Evolutionary conservation across 306 rosid species (phyloP).

Genomic region (Astragalus glycyphyllos): DNA sequence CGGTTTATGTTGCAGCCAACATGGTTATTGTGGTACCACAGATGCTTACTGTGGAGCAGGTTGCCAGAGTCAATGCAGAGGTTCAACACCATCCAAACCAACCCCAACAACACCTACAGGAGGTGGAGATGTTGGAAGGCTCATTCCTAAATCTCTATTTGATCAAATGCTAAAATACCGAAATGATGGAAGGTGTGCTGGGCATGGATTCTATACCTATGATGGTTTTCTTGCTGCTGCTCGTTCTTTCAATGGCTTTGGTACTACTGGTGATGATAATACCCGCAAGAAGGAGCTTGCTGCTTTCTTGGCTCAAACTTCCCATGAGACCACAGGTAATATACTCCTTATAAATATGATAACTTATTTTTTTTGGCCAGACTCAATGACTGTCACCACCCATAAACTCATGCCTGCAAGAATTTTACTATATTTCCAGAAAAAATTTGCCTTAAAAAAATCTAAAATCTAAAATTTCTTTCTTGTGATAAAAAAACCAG

Average conservation of each 20-base stretch:
- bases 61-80: constrained; percentile 60
- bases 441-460: too few species aligned
- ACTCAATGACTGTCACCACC: too few species aligned
- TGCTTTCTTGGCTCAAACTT: constrained; percentile 79
- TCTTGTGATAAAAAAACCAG: too few species aligned
- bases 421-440: too few species aligned
- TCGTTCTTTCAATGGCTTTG: constrained; percentile 52
- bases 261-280: constrained; percentile 58
- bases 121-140: constrained; percentile 40
- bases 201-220: constrained; percentile 57
- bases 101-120: constrained; percentile 26
- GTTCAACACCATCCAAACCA: not conserved
- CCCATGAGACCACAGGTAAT: constrained; percentile 69
- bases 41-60: constrained; percentile 29
- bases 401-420: too few species aligned
- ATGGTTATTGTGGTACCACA: constrained; percentile 53
- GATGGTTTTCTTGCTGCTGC: constrained; percentile 63
- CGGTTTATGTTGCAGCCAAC: constrained; percentile 55
- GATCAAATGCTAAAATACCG: constrained; percentile 59
- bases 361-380: too few species aligned
- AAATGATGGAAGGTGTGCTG: constrained; percentile 51
- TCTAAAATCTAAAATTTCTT: too few species aligned
- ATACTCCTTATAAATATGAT: too few species aligned
- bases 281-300: constrained; percentile 65
- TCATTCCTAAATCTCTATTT: constrained; percentile 41